Percentiles rank a stretch among this genome's conserved stretches.
Evolutionary conservation across 2,329 filamentous ascomycete species (phyloP).

Genomic region (Hymenoscyphus occultus): DNA sequence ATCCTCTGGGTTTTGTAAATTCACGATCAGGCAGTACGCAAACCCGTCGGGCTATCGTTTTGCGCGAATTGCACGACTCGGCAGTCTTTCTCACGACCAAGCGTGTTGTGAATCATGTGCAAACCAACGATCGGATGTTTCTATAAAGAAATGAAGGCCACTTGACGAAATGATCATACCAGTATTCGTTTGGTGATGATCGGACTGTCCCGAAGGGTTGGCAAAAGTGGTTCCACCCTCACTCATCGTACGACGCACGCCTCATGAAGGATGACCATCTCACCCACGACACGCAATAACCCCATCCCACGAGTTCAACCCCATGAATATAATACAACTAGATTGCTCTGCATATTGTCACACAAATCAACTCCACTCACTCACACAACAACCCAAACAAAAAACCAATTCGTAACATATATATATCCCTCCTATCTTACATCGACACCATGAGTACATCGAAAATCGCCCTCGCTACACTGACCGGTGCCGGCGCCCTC

Average conservation of each 20-base stretch:
- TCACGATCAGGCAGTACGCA: not conserved
- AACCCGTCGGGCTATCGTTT: not conserved
- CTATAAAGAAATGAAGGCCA: not conserved
- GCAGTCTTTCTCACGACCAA: not conserved
- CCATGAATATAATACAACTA: not conserved
- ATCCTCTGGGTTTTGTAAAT: not conserved
- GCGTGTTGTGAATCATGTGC: not conserved
- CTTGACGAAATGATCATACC: not conserved
- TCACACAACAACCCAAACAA: not conserved
- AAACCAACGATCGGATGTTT: not conserved
- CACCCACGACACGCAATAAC: not conserved
- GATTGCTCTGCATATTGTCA: not conserved
- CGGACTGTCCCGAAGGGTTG: conserved; percentile 7
- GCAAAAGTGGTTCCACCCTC: conserved; percentile 11
- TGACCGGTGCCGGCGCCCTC: conserved; percentile 21
- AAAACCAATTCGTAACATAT: not conserved
- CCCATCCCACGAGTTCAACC: not conserved
- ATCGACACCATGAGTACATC: conserved; percentile 1
- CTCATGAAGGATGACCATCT: not conserved
- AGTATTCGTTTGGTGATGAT: conserved; percentile 3
- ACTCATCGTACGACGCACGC: conserved; percentile 10
- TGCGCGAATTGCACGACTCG: not conserved
- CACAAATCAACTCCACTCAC: not conserved
- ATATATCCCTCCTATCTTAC: not conserved
- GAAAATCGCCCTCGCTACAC: conserved; percentile 19